Base-by-base conservation (phyloP, 2,329 filamentous ascomycete species). In the Diaporthe citriasiana region DNA sequence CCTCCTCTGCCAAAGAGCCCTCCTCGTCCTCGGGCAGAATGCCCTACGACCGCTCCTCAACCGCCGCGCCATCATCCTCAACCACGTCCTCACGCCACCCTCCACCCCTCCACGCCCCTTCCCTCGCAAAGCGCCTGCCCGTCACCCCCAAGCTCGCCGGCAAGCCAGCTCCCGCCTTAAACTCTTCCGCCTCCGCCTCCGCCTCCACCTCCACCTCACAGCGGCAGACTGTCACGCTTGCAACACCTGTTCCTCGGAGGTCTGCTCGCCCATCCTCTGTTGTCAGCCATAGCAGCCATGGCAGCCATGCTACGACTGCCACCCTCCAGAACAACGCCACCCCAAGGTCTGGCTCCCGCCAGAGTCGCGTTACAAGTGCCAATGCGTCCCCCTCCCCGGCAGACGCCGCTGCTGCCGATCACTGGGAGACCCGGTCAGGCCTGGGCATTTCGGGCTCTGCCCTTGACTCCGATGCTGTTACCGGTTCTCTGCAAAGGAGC, bases 281-380 rank as follows among this genome's bases (percentile, higher is more conserved):
- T 22, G 35, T 72, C 33, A 73, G 70, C 72, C 68, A 73, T 30
- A 42, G 45, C 57, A 60, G 57, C 57, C 57, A 60, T 60, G 35
- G 65, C 33, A 73, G 70, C 69, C 68, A 73, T 30, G 68, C 53
- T 13, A 17, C 71, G 66, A 70, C 77, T 80, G 78, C 74, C 30
- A 73, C 68, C 70, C 83, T 95, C 57, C 90, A 83, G 82, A 89
- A 84, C 81, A 95, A 94, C 81, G 85, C 95, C 80, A 97, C 95
- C 4, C 94, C 95, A 68, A 91, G 95, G 77, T 95, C 95, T 12
- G 93, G 93, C 12, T 87, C 91, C 65, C 89, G 95, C 76, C 94
- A 91, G 81, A 91, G 87, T 78, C 91, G 94, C 77, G 89, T 92
- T 73, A 91, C 94, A 81, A 95, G 93, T 81, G 84, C 88, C 35